Evolutionary conservation across 208 protist genomes (phyloP).

Genomic region (Trypanosoma melophagium): DNA sequence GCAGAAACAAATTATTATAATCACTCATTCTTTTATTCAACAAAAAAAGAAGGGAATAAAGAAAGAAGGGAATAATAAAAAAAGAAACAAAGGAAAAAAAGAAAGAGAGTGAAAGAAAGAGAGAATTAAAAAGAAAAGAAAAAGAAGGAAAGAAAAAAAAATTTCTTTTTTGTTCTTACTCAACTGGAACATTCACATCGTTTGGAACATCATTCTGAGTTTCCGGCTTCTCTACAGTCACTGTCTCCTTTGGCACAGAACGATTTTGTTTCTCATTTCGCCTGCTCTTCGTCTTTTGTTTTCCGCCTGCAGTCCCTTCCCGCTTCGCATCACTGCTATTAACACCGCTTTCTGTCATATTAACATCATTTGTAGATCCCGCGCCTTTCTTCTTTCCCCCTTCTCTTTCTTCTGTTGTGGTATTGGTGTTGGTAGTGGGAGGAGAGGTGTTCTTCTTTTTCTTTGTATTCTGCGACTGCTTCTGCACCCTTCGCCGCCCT

Average conservation of each 20-base stretch:
- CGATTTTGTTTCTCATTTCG: constrained; percentile 6
- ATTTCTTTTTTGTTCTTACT: neutral
- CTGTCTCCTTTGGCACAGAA: no score
- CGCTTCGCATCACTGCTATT: neutral
- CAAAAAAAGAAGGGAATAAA: no score
- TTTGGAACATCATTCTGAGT: neutral
- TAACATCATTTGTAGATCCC: constrained; percentile 19
- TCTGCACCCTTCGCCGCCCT: no score
- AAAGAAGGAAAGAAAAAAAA: constrained; percentile 26
- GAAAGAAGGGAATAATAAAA: no score
- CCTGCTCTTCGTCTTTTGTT: constrained; percentile 25
- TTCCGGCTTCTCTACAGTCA: neutral
- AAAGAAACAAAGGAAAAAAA: no score
- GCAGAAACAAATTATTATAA: no score
- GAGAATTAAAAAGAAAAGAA: no score
- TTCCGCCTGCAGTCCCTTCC: neutral
- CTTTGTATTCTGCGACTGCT: no score
- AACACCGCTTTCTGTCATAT: neutral
- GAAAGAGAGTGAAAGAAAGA: no score
- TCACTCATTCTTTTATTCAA: no score
- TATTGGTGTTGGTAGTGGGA: no score
- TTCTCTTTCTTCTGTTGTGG: neutral
- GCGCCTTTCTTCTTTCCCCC: constrained; percentile 15
- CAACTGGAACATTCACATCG: neutral
- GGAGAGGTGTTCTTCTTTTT: constrained; percentile 10